These are phyloP conservation scores for Canna indica DNA, from an alignment of 176 grass and related monocot species.

Conservation along the genomic window DNA sequence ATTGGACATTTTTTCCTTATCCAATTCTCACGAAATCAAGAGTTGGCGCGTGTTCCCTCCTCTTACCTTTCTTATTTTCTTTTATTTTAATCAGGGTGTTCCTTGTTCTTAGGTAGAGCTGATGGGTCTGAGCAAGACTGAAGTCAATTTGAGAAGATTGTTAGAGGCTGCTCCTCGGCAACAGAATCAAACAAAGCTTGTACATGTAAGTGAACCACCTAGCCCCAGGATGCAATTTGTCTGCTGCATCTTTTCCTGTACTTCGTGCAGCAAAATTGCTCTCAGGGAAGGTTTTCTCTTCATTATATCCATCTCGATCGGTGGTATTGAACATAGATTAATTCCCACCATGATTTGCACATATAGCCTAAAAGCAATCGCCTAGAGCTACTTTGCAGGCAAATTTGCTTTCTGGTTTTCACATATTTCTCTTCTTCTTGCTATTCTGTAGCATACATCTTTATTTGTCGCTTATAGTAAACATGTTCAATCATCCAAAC, in stretches of 20 bases:
- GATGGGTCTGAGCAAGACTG: constrained; percentile 73
- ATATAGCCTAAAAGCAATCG: not conserved
- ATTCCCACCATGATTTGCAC: not conserved
- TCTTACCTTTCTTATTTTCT: too few relatives aligned
- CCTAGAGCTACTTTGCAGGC: not conserved
- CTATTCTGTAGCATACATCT: not conserved
- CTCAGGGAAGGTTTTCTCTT: too few relatives aligned
- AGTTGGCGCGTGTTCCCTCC: too few relatives aligned
- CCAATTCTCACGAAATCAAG: too few relatives aligned
- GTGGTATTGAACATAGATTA: not conserved
- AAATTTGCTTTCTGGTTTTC: too few relatives aligned
- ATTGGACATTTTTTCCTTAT: too few relatives aligned
- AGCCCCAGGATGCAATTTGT: not conserved
- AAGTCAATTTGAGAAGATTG: constrained; percentile 82
- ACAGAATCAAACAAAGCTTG: constrained; percentile 75
- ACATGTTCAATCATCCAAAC: too few relatives aligned
- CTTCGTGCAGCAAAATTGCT: not conserved
- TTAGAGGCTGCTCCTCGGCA: constrained; percentile 66
- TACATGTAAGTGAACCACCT: constrained; percentile 39
- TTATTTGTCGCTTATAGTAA: not conserved
- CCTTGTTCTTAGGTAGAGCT: constrained; percentile 2
- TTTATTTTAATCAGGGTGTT: not conserved
- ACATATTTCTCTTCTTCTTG: not conserved
- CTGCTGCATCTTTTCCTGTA: not conserved
- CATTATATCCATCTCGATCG: not conserved